Conservation (phyloP, 192 early-diverging fungal species). For the Umbelopsis isabellina region DNA sequence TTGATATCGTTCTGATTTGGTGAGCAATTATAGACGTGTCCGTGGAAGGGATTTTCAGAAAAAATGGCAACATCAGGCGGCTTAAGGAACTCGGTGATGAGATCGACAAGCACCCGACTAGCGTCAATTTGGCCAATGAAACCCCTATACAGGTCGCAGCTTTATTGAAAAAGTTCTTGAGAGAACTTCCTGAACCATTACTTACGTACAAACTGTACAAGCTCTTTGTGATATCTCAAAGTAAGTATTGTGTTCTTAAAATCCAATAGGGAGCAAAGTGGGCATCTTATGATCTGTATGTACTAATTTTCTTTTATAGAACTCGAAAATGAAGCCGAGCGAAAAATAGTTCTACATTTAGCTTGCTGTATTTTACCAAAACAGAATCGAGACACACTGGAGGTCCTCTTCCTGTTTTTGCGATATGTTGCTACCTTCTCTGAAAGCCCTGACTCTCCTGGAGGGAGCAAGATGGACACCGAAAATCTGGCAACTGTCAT, state of each 20-base stretch:
- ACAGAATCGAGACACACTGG: slow-evolving; percentile 89
- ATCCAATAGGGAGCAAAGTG: slow-evolving; percentile 77
- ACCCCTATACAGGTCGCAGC: slow-evolving; percentile 93
- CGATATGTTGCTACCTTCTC: slow-evolving; percentile 80
- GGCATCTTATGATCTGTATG: slow-evolving; percentile 59
- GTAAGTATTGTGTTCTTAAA: slow-evolving; percentile 37
- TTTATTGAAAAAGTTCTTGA: slow-evolving; percentile 93
- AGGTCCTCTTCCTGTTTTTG: slow-evolving; percentile 86
- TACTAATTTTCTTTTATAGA: slow-evolving; percentile 38
- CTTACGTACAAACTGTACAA: slow-evolving; percentile 87
- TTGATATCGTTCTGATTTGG: neutral
- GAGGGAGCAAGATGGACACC: slow-evolving; percentile 91
- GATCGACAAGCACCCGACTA: slow-evolving; percentile 82
- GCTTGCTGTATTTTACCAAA: slow-evolving; percentile 87
- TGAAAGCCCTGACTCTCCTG: slow-evolving; percentile 41
- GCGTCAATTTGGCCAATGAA: slow-evolving; percentile 71
- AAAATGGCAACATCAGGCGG: slow-evolving; percentile 96
- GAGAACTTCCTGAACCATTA: slow-evolving; percentile 96
- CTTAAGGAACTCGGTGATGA: slow-evolving; percentile 84
- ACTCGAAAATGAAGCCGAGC: slow-evolving; percentile 53
- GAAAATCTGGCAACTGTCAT: slow-evolving; percentile 93
- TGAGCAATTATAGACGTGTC: slow-evolving; percentile 64
- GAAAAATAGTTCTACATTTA: slow-evolving; percentile 77
- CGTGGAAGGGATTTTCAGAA: slow-evolving; percentile 95
- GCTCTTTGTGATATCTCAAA: slow-evolving; percentile 81